Evolutionary conservation across 371 early-diverging fungal genomes (phyloP).

Genomic region (Rhizopus sp.): DNA sequence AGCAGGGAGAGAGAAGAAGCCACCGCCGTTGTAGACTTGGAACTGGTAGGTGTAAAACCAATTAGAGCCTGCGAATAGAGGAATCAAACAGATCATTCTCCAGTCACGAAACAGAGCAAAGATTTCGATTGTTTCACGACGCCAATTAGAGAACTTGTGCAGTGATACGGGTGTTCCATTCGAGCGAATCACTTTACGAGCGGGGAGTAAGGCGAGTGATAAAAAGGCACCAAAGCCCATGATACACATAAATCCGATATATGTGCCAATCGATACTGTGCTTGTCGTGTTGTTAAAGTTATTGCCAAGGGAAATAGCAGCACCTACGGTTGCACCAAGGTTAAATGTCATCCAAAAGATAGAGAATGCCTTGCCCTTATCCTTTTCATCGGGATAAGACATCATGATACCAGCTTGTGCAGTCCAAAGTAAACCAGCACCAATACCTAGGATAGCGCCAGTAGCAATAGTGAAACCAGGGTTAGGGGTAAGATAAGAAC

Average conservation of each 20-base stretch:
- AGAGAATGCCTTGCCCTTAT: conserved; percentile 72
- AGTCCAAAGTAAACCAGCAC: conserved; percentile 47
- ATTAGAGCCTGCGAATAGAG: conserved; percentile 74
- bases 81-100: conserved; percentile 65
- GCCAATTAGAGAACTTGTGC: conserved; percentile 59
- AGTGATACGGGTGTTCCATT: conserved; percentile 68
- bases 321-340: conserved; percentile 75
- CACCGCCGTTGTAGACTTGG: conserved; percentile 42
- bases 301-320: conserved; percentile 65
- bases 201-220: conserved; percentile 60
- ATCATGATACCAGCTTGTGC: conserved; percentile 84
- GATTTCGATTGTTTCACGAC: conserved; percentile 55
- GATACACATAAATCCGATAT: conserved; percentile 68
- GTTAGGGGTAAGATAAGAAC: conserved; percentile 54
- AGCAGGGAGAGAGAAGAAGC: conserved; percentile 60
- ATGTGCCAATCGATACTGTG: conserved; percentile 52
- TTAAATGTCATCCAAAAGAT: conserved; percentile 84
- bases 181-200: conserved; percentile 58
- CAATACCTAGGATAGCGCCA: conserved; percentile 66
- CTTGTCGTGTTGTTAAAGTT: conserved; percentile 48
- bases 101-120: conserved; percentile 63
- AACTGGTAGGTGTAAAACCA: conserved; percentile 78
- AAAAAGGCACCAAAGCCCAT: conserved; percentile 64
- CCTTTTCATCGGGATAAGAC: conserved; percentile 76
- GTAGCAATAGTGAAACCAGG: conserved; percentile 52